Percentiles rank a stretch among this genome's conserved stretches.
These are phyloP conservation scores for Penicillium frequentans DNA, from an alignment of 2,329 filamentous ascomycete species.

Conservation along the genomic window DNA sequence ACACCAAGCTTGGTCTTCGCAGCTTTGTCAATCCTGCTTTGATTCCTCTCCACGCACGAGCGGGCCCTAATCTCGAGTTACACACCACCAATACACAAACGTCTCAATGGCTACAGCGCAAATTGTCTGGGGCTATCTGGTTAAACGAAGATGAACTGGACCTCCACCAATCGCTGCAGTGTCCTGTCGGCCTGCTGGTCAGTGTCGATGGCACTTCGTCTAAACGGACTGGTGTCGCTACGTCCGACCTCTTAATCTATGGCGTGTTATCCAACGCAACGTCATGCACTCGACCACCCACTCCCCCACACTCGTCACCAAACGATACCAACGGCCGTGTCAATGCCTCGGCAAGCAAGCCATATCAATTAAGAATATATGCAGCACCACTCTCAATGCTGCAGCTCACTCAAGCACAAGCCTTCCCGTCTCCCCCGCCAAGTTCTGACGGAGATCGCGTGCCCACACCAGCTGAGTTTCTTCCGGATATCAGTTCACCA, in stretches of 20 bases:
- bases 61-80: conserved; percentile 41
- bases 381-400: conserved; percentile 36
- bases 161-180: conserved; percentile 33
- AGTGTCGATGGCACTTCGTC: conserved; percentile 25
- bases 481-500: conserved; percentile 39
- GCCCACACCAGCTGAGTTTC: conserved; percentile 33
- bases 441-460: conserved; percentile 17
- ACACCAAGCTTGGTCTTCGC: conserved; percentile 32
- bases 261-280: conserved; percentile 35
- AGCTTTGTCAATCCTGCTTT: conserved; percentile 42
- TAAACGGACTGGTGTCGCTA: conserved; percentile 18
- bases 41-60: conserved; percentile 42
- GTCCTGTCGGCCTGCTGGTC: conserved; percentile 41
- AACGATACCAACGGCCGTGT: conserved; percentile 18
- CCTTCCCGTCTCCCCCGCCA: conserved; percentile 34
- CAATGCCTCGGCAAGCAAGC: conserved; percentile 7
- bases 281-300: conserved; percentile 32
- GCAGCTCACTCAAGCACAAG: conserved; percentile 35
- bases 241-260: conserved; percentile 41
- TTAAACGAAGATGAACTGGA: conserved; percentile 34
- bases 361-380: conserved; percentile 38
- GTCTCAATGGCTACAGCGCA: conserved; percentile 40
- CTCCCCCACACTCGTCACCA: conserved; percentile 36
- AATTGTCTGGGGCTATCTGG: conserved; percentile 36
- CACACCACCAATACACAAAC: conserved; percentile 33